phyloP scores from a whole-genome alignment of 2,329 filamentous ascomycete genomes.

The Aspergillus sp. region DNA sequence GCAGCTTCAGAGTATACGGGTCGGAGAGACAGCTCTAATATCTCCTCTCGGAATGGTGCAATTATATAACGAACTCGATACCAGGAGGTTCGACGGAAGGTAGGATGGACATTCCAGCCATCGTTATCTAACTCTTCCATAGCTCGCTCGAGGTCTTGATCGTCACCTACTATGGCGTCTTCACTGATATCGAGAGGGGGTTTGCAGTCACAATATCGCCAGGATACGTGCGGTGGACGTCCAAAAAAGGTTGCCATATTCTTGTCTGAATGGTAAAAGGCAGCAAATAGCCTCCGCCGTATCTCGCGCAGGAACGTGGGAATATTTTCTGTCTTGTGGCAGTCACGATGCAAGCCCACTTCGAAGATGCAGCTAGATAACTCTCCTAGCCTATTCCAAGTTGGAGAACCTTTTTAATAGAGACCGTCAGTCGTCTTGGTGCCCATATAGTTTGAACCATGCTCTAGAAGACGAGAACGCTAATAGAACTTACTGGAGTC shows the following conservation, averaged over 20 bases:
- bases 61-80: constrained; percentile 26
- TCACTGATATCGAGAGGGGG: constrained; percentile 27
- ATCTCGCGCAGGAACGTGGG: constrained; percentile 25
- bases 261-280: constrained; percentile 30
- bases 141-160: constrained; percentile 7
- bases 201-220: constrained; percentile 23
- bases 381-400: constrained; percentile 28
- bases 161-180: constrained; percentile 12
- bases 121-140: constrained; percentile 15
- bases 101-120: constrained; percentile 20
- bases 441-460: background rate
- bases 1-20: constrained; percentile 15
- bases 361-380: constrained; percentile 28
- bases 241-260: constrained; percentile 29
- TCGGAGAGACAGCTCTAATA: constrained; percentile 25
- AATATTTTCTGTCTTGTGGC: constrained; percentile 10
- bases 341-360: constrained; percentile 26
- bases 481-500: constrained; percentile 31
- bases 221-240: constrained; percentile 25
- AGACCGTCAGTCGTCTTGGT: background rate
- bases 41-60: constrained; percentile 26
- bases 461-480: background rate
- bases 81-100: constrained; percentile 24
- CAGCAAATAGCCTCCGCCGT: constrained; percentile 26
- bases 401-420: constrained; percentile 17